A percentile compares a stretch with the other conserved stretches of the same genome.
Conservation (phyloP, 2,329 filamentous ascomycete species). For the Pseudogymnoascus sp. region DNA sequence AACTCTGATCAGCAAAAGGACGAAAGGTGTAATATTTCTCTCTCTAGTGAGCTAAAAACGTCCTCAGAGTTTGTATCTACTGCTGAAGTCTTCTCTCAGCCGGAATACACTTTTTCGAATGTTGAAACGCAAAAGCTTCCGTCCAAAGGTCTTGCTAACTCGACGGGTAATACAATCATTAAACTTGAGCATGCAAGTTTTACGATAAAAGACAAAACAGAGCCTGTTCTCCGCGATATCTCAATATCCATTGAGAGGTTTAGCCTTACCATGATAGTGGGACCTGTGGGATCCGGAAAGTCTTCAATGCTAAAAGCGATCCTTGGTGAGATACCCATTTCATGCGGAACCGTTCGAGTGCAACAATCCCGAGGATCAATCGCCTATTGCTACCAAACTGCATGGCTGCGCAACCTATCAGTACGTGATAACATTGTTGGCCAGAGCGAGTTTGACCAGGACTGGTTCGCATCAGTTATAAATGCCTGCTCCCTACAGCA, state of each 20-base stretch:
- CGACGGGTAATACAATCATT: not conserved
- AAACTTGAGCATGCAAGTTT: not conserved
- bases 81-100: not conserved
- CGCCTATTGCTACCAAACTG: slow-evolving; percentile 18
- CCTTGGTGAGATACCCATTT: slow-evolving; percentile 17
- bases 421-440: slow-evolving; percentile 25
- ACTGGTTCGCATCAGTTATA: slow-evolving; percentile 24
- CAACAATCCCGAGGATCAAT: slow-evolving; percentile 11
- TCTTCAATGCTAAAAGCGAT: slow-evolving; percentile 20
- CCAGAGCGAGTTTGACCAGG: slow-evolving; percentile 16
- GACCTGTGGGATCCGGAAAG: slow-evolving; percentile 26
- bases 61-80: not conserved
- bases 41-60: not conserved
- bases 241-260: not conserved
- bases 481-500: slow-evolving; percentile 28
- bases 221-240: not conserved
- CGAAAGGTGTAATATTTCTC: not conserved
- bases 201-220: not conserved
- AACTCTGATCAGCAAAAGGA: not conserved
- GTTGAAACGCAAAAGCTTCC: not conserved
- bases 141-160: not conserved
- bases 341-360: slow-evolving; percentile 14
- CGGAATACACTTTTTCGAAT: not conserved
- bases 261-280: slow-evolving; percentile 14
- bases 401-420: slow-evolving; percentile 20